Evolutionary conservation across 2,329 filamentous ascomycete genomes (phyloP), one percentile per base, ranked within the genome.

Genomic region (Basipetospora chlamydospora): DNA sequence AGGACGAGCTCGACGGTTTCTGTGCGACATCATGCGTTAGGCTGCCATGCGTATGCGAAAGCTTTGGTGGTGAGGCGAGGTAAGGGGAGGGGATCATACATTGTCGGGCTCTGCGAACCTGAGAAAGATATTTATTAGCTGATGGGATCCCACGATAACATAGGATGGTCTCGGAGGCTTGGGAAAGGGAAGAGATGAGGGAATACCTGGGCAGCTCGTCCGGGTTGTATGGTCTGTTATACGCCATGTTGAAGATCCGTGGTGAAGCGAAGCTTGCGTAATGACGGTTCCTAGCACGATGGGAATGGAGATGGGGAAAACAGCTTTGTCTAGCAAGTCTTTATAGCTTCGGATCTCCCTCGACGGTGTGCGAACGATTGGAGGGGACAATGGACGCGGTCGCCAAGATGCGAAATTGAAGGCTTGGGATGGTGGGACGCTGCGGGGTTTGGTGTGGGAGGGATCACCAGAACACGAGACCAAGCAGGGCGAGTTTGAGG

Each of bases 181-280:
- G 25, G 16, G 25, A 25, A 48, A 43, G 41, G 33, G 43, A 37
- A 35, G 32, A n/a, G 11, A 6, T 23, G 23, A 28, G 25, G 18
- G 16, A 23, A 17, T 69, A 90, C 81, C 85, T 85, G 54, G 88
- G 88, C 44, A 98, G 75, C 54, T 86, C 83, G 65, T 98, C 88
- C 23, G 87, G 87, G 58, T 98, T 93, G 64, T 86, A 90, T 39
- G 80, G 74, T 57, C 77, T 77, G 61, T 93, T 93, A 69, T 96
- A 96, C 39, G 88, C 88, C 88, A 96, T 96, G 42, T 54, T 58
- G 45, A 13, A 23, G 22, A 40, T 26, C 33, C 20, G 12, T 12
- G 20, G 10, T 21, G 10, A 23, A 11, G 6, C 11, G 22, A 23
- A 6, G 22, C n/a, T n/a, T n/a, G n/a, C n/a, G n/a, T n/a, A n/a